Evolutionary conservation across 2,329 filamentous ascomycete species (phyloP).

Genomic region (Fusarium devonianum): DNA sequence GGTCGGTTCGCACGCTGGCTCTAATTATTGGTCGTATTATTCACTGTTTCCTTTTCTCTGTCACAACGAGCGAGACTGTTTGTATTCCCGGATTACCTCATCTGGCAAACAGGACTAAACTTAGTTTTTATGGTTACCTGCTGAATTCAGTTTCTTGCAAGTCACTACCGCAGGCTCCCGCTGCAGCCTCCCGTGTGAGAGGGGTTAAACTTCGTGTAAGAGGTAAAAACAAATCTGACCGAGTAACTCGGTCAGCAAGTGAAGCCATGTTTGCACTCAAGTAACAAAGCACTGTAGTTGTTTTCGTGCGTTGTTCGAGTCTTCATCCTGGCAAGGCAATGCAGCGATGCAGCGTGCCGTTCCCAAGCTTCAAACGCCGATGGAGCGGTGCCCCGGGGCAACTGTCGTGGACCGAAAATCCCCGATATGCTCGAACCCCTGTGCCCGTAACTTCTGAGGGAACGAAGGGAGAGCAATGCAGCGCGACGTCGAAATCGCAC

Average conservation of each 20-base stretch:
- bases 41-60: conserved; percentile 1
- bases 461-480: conserved; percentile 2
- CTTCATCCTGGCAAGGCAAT: too few species aligned
- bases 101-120: conserved; percentile 9
- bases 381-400: neutral
- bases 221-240: conserved; percentile 1
- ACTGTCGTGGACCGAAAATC: too few species aligned
- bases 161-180: conserved; percentile 14
- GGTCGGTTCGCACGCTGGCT: conserved; percentile 3
- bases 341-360: neutral
- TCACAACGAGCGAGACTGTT: conserved; percentile 8
- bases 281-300: neutral
- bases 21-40: conserved; percentile 13
- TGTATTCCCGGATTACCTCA: conserved; percentile 21
- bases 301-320: conserved; percentile 1
- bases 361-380: neutral
- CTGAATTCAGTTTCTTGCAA: conserved; percentile 14
- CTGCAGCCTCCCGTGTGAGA: conserved; percentile 23
- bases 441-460: conserved; percentile 2
- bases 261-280: too few species aligned
- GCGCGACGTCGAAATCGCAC: conserved; percentile 26
- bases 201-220: neutral
- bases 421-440: conserved; percentile 9
- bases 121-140: conserved; percentile 15
- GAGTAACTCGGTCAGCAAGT: neutral